phyloP scores from a whole-genome alignment of 2,329 filamentous ascomycete species.

The Cercospora sp. region DNA sequence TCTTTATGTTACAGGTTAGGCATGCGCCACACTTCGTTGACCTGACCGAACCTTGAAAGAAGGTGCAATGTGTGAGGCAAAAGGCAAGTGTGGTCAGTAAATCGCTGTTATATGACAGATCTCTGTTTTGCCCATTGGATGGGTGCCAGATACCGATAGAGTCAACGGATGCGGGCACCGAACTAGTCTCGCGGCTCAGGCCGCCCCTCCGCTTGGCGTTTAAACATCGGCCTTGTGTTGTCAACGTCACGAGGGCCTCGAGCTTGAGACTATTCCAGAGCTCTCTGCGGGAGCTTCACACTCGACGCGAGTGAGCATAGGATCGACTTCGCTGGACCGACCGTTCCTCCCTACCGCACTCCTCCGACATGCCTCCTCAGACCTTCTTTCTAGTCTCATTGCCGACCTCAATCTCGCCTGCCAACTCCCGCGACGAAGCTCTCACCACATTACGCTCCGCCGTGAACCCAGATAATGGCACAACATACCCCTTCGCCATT shows the following conservation, averaged over 20 bases:
- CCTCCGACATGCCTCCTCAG: constrained; percentile 37
- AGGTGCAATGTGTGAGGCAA: not conserved
- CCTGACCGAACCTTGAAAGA: not conserved
- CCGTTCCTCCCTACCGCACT: not conserved
- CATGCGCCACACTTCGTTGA: not conserved
- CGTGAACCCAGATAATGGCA: constrained; percentile 72
- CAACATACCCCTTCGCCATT: constrained; percentile 74
- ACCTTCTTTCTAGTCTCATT: constrained; percentile 90
- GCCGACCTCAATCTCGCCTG: constrained; percentile 81
- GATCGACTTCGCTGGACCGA: not conserved
- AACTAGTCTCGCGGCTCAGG: not conserved
- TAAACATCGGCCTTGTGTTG: not conserved
- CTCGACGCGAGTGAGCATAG: constrained; percentile 2
- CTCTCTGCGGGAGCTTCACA: constrained; percentile 5
- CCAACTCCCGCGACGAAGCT: constrained; percentile 77
- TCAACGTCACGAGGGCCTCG: constrained; percentile 2
- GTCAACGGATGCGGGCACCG: constrained; percentile 3
- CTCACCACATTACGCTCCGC: constrained; percentile 72
- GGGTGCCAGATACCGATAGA: constrained; percentile 3
- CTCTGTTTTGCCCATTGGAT: not conserved
- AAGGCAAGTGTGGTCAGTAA: not conserved
- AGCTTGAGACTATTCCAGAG: not conserved
- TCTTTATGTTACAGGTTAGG: not conserved
- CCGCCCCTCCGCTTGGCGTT: not conserved
- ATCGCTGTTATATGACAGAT: not conserved